A percentile compares a stretch with the other conserved stretches of the same genome.
Evolutionary conservation across 2,329 filamentous ascomycete genomes (phyloP).

Genomic region (Scortechinia acanthostroma): DNA sequence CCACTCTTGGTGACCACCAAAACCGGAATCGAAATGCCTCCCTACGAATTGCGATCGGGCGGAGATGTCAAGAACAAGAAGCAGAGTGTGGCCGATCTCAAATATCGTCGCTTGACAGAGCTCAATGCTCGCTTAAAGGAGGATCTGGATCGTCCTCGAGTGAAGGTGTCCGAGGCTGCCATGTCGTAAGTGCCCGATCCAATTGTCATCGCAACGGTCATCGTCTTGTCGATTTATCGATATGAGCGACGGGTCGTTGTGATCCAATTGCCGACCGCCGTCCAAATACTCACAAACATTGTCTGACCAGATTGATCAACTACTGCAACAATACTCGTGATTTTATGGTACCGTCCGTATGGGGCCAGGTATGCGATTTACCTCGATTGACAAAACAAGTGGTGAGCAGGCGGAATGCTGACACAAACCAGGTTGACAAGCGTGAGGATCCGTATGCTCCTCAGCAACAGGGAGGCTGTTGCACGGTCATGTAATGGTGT

Average conservation of each 20-base stretch:
- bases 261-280: too few relatives aligned
- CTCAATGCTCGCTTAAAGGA: conserved; percentile 93
- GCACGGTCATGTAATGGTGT: conserved; percentile 73
- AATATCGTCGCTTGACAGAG: conserved; percentile 90
- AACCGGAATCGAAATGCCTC: conserved; percentile 45
- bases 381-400: too few relatives aligned
- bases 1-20: too few relatives aligned
- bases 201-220: conserved; percentile 3
- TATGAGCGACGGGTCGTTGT: too few relatives aligned
- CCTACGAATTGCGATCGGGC: conserved; percentile 61
- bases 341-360: conserved; percentile 97
- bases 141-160: conserved; percentile 88
- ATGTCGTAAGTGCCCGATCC: conserved; percentile 55
- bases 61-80: conserved; percentile 82
- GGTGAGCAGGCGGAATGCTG: not conserved
- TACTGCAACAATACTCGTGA: conserved; percentile 98
- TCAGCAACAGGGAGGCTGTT: conserved; percentile 87
- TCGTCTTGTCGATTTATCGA: too few relatives aligned
- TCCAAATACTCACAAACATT: too few relatives aligned
- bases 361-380: conserved; percentile 72
- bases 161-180: conserved; percentile 89
- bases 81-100: conserved; percentile 98
- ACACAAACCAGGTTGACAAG: conserved; percentile 39
- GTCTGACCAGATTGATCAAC: conserved; percentile 73
- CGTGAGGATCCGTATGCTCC: conserved; percentile 97